Percentiles rank a stretch among this genome's conserved stretches.
Conservation (phyloP, 169 alveolate genomes). For the Babesia caballi region DNA sequence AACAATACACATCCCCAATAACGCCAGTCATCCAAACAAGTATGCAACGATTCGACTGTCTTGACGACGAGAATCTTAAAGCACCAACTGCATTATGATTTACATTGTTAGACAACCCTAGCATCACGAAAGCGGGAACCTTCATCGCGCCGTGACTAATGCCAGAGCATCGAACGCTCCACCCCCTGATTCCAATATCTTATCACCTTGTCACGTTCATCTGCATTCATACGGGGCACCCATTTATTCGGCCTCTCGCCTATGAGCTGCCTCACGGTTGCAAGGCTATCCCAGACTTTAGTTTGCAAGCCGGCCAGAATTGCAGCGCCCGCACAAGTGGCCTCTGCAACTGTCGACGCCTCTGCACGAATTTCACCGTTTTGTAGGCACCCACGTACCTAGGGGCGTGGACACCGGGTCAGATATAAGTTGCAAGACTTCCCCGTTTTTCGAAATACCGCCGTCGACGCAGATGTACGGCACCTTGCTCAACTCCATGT, state of each 20-base stretch:
- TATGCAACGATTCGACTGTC: background rate
- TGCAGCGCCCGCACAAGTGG: conserved; percentile 89
- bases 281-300: conserved; percentile 73
- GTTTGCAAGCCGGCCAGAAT: conserved; percentile 84
- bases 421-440: conserved; percentile 80
- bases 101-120: too few relatives aligned
- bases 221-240: conserved; percentile 58
- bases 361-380: background rate
- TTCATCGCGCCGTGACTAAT: too few relatives aligned
- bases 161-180: conserved; percentile 64
- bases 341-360: conserved; percentile 68
- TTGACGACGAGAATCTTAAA: background rate
- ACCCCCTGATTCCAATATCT: conserved; percentile 76
- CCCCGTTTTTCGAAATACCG: conserved; percentile 83
- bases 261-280: conserved; percentile 60
- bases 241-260: conserved; percentile 39
- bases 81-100: background rate
- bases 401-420: conserved; percentile 77
- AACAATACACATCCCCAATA: background rate
- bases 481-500: conserved; percentile 64
- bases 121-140: too few relatives aligned
- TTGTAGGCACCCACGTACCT: conserved; percentile 22
- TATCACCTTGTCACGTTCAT: conserved; percentile 48
- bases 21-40: background rate
- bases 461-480: conserved; percentile 87